Base-by-base conservation (phyloP, 78 protist species). In the Dictyostelium brefeldianum region DNA sequence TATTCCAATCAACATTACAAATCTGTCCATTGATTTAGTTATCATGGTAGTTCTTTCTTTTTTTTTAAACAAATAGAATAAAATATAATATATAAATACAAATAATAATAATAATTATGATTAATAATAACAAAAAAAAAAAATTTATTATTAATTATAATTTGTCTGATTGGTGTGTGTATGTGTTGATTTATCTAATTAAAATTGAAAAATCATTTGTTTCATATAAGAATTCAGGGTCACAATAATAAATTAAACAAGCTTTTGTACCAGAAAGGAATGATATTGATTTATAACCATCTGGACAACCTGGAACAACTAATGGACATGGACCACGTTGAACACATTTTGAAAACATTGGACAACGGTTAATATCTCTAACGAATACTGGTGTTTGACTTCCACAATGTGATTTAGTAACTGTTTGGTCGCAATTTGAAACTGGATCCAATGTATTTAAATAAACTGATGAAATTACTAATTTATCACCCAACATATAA, bases 271-370 rank as follows among this genome's bases (percentile, higher is more conserved):
- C 67, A 20, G 74, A 53, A 81, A 6, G 1, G 22, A 1, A 14
- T 27, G 41, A n/a, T n/a, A n/a, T n/a, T 17, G 54, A 54, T 8
- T 0, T 27, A 36, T 82, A 82, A 8, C 90, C 90, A 17, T 3
- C 27, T 27, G 90, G 51, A 41, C 90, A 82, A 2, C 10, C 15
- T 27, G 90, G 90, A 3, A 69, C 20, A 17, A n/a, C 27, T 20
- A 82, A 46, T 22, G 31, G 90, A 29, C 90, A 82, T 29, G 90
- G 90, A 29, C 81, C 90, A 36, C 56, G 78, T 20, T 20, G n/a
- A 82, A 69, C 41, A 70, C 90, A 82, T 22, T 65, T n/a, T 7
- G 22, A 18, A 14, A 70, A 70, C 3, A 82, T 31, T 46, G 12
- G 11, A 29, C 90, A 82, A 59, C 90, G 70, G 29, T 82, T 41